Evolutionary conservation across 140 eudicot species (phyloP), one percentile per base, ranked within the genome.

Genomic region (Stevia rebaudiana): DNA sequence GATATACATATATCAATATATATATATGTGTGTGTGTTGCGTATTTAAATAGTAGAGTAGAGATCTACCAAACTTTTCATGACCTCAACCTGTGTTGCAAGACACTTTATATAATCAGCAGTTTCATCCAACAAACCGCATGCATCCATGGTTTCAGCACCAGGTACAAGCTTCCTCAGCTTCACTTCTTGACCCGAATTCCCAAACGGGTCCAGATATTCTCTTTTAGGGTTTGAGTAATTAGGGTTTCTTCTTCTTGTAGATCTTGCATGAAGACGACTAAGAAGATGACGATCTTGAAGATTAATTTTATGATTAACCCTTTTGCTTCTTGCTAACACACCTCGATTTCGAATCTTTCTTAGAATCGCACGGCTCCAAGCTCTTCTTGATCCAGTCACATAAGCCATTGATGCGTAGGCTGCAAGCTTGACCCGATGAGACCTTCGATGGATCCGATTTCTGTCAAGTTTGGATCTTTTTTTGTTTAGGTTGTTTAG

Each of bases 351-450:
- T 58, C 76, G 39, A 7, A 75, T 75, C 81, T 72, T 82, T 41
- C 55, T 35, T 50, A 87, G 77, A 33, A 87, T 52, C 67, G 95
- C 90, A 46, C 95, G 95, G 23, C 88, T 86, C 97, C 97, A 90
- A 1, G 94, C 84, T 73, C 88, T 70, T 53, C 61, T 78, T 6
- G 88, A 70, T 68, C 95, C 94, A 2, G 71, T 77, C 8, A 85
- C 83, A 23, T 79, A 56, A 12, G 95, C 97, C 94, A 90, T 76
- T 25, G 94, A 90, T 36, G 75, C 67, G 31, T 87, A 78, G 16
- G 97, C 94, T 16, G 97, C 95, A 6, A 78, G 10, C 75, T 74
- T 80, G n/a, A 90, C 76, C 63, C 69, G 77, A 8, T 69, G 65
- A 52, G 69, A 78, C 56, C 72, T 65, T 57, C 8, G 51, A 8